Evolutionary conservation across 176 grass and related monocot species (phyloP), one percentile per base, ranked within the genome.

Genomic region (Ananas comosus): DNA sequence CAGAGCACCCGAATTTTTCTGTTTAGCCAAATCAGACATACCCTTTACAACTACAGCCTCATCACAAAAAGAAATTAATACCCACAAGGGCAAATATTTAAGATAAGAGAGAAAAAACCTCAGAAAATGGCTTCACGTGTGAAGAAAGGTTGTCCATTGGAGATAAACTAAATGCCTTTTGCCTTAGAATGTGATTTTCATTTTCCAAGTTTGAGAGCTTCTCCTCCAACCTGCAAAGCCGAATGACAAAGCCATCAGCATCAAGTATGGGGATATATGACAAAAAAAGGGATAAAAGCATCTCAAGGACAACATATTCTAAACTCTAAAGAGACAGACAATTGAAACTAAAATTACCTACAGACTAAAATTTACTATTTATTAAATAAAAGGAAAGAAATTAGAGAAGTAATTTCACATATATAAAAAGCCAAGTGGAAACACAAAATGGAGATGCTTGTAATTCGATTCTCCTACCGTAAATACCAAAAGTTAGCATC

Each of bases 131-230:
- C 76, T 84, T 97, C 69, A 83, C 63, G 72, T 61, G 48, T 42
- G 53, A 69, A 66, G 81, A 24, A 50, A 73, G 63, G 74, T 84
- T 86, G 75, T 81, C 81, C 42, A 77, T 22, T 47, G 83, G 69
- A 64, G 85, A 79, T 68, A 80, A 72, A 72, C 70, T 82, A 67
- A 85, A 76, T 49, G 89, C 80, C 73, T 90, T 90, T 78, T 97
- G 84, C 67, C 86, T 92, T 50, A 97, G 82, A 78, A 97, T 79
- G 64, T 83, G 93, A 65, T 92, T 97, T 80, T 97, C 93, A 75
- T 85, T 86, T 90, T 97, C 81, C 71, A 92, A 72, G 70, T 80
- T 92, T 49, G 77, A 47, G 51, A 92, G 83, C 64, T 97, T 97
- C 65, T 88, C 86, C 72, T 92, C 86, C 80, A 97, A 89, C 76